Evolutionary conservation across 305 asterid genomes (phyloP).

Genomic region (Ilex paraguariensis): DNA sequence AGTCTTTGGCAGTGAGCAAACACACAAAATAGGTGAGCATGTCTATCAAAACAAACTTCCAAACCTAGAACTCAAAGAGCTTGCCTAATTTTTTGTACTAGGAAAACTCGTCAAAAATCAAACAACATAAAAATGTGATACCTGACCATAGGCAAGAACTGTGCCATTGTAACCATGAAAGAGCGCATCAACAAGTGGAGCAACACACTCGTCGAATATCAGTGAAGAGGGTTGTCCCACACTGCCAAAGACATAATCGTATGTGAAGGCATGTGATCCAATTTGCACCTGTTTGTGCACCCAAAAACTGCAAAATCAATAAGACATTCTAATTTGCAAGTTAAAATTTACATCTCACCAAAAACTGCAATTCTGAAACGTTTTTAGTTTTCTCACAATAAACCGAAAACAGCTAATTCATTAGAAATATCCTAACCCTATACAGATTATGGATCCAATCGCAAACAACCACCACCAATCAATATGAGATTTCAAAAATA

Average conservation of each 20-base stretch:
- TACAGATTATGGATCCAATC: neutral
- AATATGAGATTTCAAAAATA: neutral
- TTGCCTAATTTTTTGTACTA: neutral
- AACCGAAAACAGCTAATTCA: neutral
- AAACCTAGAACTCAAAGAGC: neutral
- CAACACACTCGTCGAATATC: constrained; percentile 72
- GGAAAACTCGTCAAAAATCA: neutral
- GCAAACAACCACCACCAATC: neutral
- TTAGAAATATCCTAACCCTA: neutral
- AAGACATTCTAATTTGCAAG: too few species aligned
- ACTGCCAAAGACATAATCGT: constrained; percentile 73
- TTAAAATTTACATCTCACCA: too few species aligned
- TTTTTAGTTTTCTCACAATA: too few species aligned
- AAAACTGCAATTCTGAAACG: too few species aligned
- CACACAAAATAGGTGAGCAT: constrained; percentile 8
- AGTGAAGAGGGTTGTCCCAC: constrained; percentile 51
- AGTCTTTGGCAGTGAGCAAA: constrained; percentile 41
- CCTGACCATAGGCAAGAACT: constrained; percentile 99
- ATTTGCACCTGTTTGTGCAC: constrained; percentile 71
- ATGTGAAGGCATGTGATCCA: constrained; percentile 93
- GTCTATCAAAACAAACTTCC: constrained; percentile 1
- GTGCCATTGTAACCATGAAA: constrained; percentile 91
- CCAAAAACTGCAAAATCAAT: constrained; percentile 15
- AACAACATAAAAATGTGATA: constrained; percentile 10
- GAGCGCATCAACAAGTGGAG: constrained; percentile 80